Percentiles rank a stretch among this genome's conserved stretches.
phyloP scores from a whole-genome alignment of 2,329 filamentous ascomycete genomes.

The Didymella pinodella region DNA sequence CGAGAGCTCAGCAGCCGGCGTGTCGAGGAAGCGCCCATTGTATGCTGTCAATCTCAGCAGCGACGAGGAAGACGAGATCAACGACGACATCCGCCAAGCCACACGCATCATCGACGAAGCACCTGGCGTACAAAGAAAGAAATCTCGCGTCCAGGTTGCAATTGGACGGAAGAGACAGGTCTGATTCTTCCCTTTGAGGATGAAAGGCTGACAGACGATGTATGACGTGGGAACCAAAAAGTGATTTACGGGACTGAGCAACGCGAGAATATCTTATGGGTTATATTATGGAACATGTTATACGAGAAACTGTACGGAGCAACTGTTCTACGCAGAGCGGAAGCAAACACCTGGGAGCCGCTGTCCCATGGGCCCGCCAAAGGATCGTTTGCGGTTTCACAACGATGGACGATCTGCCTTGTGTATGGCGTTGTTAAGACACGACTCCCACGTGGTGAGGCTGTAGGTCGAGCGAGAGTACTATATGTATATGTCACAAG shows the following conservation, averaged over 20 bases:
- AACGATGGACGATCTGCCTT: not conserved
- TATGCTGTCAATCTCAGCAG: constrained; percentile 25
- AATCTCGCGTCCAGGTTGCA: constrained; percentile 29
- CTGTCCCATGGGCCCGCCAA: not conserved
- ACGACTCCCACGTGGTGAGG: too few species aligned
- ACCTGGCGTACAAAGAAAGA: constrained; percentile 18
- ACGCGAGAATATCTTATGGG: not conserved
- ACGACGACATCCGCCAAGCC: constrained; percentile 25
- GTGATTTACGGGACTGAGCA: not conserved
- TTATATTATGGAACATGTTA: not conserved
- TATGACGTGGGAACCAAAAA: not conserved
- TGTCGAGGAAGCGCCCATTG: constrained; percentile 19
- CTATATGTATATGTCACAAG: too few species aligned
- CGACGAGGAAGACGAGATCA: constrained; percentile 27
- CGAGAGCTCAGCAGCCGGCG: not conserved
- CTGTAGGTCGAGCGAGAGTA: too few species aligned
- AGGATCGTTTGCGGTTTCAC: not conserved
- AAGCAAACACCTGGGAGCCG: not conserved
- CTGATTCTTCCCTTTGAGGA: not conserved
- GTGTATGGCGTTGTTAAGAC: too few species aligned
- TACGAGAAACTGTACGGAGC: not conserved
- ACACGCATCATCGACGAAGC: constrained; percentile 22
- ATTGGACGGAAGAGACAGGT: constrained; percentile 11
- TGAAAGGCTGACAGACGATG: not conserved
- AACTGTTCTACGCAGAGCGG: not conserved